Evolutionary conservation across 768 basidiomycete species (phyloP).

Genomic region (Candolleomyces aberdarensis): DNA sequence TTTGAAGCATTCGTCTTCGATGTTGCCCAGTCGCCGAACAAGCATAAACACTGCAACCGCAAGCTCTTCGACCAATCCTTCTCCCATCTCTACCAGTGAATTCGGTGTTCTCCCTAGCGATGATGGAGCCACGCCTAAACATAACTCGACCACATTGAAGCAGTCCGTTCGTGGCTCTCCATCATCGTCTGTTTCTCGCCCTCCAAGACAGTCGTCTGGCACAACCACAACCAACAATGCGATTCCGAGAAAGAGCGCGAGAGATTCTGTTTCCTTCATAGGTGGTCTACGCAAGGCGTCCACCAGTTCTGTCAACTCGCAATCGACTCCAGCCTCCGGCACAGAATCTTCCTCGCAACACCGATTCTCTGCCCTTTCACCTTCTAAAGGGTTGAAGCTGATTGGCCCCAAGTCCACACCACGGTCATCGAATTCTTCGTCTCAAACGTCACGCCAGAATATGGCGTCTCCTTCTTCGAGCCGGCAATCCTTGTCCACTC

Average conservation of each 20-base stretch:
- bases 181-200: constrained; percentile 51
- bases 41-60: constrained; percentile 42
- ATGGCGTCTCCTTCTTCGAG: constrained; percentile 65
- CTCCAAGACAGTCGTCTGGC: constrained; percentile 61
- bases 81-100: constrained; percentile 66
- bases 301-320: constrained; percentile 73
- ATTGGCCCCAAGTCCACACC: constrained; percentile 72
- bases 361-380: constrained; percentile 80
- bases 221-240: constrained; percentile 43
- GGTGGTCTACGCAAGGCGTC: constrained; percentile 74
- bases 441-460: constrained; percentile 51
- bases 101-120: constrained; percentile 77
- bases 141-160: constrained; percentile 34
- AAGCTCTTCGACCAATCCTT: constrained; percentile 59
- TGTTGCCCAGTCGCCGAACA: constrained; percentile 56
- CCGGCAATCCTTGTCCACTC: constrained; percentile 75
- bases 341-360: constrained; percentile 39
- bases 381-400: constrained; percentile 80
- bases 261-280: constrained; percentile 78
- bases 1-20: constrained; percentile 49
- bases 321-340: constrained; percentile 47
- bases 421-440: constrained; percentile 50
- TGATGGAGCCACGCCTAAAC: constrained; percentile 46
- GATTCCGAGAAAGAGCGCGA: constrained; percentile 60
- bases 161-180: constrained; percentile 70